Base-by-base conservation (phyloP, 2,329 filamentous ascomycete species). In the Verruconis gallopava region DNA sequence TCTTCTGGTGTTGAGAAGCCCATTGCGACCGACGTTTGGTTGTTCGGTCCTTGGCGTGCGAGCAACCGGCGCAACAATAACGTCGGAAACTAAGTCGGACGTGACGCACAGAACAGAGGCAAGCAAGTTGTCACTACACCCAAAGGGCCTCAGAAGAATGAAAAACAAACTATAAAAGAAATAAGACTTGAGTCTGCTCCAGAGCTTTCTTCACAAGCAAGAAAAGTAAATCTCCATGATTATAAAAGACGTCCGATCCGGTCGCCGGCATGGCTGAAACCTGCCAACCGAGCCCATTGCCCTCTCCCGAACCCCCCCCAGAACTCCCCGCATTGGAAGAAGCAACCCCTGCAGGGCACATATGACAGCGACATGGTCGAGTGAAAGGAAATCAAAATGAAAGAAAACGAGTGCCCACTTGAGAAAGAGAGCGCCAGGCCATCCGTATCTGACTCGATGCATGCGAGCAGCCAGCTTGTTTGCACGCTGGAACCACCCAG, bases 341-440 rank as follows among this genome's bases (percentile, higher is more conserved):
- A n/a, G 9, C 6, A 30, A 30, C n/a, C 25, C 25, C 25, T 9
- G 25, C 6, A 9, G 25, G n/a, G 25, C n/a, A n/a, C 25, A 30
- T 30, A 30, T 30, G 25, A 30, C 25, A 30, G 25, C 25, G 25
- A 30, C 25, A 30, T 30, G 25, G 25, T 30, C 25, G n/a, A 30
- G 25, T n/a, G 25, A 30, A 30, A n/a, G 6, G 25, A n/a, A n/a
- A n/a, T n/a, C n/a, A n/a, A n/a, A n/a, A n/a, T n/a, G n/a, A n/a
- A n/a, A n/a, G n/a, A n/a, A n/a, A n/a, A n/a, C n/a, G n/a, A n/a
- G n/a, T n/a, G n/a, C n/a, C n/a, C n/a, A n/a, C n/a, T 30, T n/a
- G 9, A 30, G 25, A 30, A 30, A n/a, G 9, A 30, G 25, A 30
- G 25, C 25, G 25, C 9, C 25, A 9, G 25, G 25, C 25, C n/a